phyloP scores from a whole-genome alignment of 768 basidiomycete genomes.

The Mycena galericulata region DNA sequence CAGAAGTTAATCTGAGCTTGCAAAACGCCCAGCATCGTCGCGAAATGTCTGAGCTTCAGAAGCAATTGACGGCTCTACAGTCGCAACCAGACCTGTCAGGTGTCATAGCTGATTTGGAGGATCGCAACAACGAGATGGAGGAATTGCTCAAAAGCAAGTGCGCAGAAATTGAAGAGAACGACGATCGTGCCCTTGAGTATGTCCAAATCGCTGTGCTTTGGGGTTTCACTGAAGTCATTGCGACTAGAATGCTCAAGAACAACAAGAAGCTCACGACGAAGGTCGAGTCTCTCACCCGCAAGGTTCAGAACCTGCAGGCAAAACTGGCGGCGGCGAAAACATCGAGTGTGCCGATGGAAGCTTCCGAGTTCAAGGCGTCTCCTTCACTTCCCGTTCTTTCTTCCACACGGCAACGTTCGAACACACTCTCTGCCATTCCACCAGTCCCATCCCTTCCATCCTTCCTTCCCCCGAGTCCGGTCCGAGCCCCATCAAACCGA shows the following conservation, averaged over 20 bases:
- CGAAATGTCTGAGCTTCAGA: slow-evolving; percentile 66
- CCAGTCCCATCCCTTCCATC: slow-evolving; percentile 31
- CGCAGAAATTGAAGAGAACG: slow-evolving; percentile 85
- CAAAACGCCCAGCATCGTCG: slow-evolving; percentile 77
- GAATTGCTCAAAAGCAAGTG: slow-evolving; percentile 76
- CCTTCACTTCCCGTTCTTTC: slow-evolving; percentile 22
- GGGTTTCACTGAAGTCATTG: slow-evolving; percentile 13
- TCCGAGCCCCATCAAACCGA: slow-evolving; percentile 40
- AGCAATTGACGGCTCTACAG: slow-evolving; percentile 64
- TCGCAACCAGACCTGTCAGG: slow-evolving; percentile 67
- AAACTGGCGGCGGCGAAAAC: slow-evolving; percentile 70
- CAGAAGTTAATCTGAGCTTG: slow-evolving; percentile 75
- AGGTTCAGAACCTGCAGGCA: slow-evolving; percentile 76
- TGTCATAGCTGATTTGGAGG: slow-evolving; percentile 70
- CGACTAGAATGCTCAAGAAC: slow-evolving; percentile 75
- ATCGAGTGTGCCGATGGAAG: slow-evolving; percentile 26
- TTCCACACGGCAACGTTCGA: slow-evolving; percentile 45
- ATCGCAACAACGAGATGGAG: slow-evolving; percentile 82
- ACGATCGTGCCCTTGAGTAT: slow-evolving; percentile 84
- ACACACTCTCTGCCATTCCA: slow-evolving; percentile 39
- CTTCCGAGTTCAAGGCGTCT: slow-evolving; percentile 30
- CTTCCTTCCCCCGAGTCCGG: slow-evolving; percentile 22
- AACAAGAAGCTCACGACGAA: slow-evolving; percentile 81
- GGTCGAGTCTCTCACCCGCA: slow-evolving; percentile 78
- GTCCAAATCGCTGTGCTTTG: slow-evolving; percentile 41